These are phyloP conservation scores for Tanacetum coccineum DNA, from an alignment of 129 eudicot species.

Conservation along the genomic window DNA sequence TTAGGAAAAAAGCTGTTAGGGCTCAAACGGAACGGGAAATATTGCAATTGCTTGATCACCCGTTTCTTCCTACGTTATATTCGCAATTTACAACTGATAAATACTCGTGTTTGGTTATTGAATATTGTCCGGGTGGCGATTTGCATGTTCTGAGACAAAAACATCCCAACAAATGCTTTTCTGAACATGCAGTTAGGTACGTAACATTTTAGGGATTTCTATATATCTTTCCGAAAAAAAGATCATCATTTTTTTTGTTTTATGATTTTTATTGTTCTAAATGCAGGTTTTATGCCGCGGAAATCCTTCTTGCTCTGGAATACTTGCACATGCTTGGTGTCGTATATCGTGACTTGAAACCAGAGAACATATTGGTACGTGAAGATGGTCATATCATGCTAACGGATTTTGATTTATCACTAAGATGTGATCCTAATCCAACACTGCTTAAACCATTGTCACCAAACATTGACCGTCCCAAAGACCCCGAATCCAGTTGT, in stretches of 20 bases:
- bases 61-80: constrained; percentile 91
- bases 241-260: constrained; percentile 2
- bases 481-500: constrained; percentile 61
- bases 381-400: constrained; percentile 99
- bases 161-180: constrained; percentile 57
- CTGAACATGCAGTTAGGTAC: constrained; percentile 82
- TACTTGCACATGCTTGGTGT: constrained; percentile 98
- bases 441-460: constrained; percentile 53
- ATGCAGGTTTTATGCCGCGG: constrained; percentile 88
- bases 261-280: not conserved
- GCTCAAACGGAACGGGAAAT: constrained; percentile 86
- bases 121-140: constrained; percentile 94
- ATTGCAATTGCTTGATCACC: constrained; percentile 84
- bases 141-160: constrained; percentile 83
- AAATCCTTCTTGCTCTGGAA: constrained; percentile 89
- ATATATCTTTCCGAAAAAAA: not conserved
- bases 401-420: constrained; percentile 83
- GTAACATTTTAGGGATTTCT: not conserved
- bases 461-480: constrained; percentile 37
- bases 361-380: constrained; percentile 75
- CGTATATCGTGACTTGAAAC: constrained; percentile 86
- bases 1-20: constrained; percentile 59
- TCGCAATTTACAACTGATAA: constrained; percentile 67
- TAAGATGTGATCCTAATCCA: constrained; percentile 66
- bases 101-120: constrained; percentile 78